Conservation (phyloP, 1,284 basidiomycete species). For the Austroboletus olivaceoglutinosus region DNA sequence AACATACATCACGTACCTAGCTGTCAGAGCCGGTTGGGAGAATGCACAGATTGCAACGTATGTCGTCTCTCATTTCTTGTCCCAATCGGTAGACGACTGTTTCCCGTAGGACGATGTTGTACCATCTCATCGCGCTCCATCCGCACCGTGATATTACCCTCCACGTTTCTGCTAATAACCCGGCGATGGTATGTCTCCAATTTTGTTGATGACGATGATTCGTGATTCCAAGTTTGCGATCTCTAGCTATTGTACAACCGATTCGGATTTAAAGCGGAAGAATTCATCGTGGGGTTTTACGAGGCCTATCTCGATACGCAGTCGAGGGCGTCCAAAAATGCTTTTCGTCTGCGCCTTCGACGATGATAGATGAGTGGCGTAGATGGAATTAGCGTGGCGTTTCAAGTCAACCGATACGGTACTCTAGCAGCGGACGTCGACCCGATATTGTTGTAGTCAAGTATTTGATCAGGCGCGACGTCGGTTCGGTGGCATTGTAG, state of each 20-base stretch:
- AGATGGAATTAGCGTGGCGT: no score
- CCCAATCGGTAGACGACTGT: background rate
- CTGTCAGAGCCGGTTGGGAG: slow-evolving; percentile 74
- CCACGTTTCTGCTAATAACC: slow-evolving; percentile 76
- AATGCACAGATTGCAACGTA: slow-evolving; percentile 73
- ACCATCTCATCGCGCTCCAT: slow-evolving; percentile 66
- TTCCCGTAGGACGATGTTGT: slow-evolving; percentile 62
- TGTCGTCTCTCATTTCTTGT: slow-evolving; percentile 15
- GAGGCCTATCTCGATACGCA: slow-evolving; percentile 37
- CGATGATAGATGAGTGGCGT: slow-evolving; percentile 12
- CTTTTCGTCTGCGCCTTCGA: slow-evolving; percentile 59
- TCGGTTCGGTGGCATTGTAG: no score
- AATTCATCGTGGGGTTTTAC: slow-evolving; percentile 77
- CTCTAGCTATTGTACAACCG: slow-evolving; percentile 70
- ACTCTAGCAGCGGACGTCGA: no score
- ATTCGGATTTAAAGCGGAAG: slow-evolving; percentile 82
- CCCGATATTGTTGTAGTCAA: no score
- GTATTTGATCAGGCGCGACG: no score
- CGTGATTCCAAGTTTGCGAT: background rate
- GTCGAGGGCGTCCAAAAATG: slow-evolving; percentile 72
- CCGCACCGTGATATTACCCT: slow-evolving; percentile 72
- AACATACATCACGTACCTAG: slow-evolving; percentile 77
- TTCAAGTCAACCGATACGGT: no score
- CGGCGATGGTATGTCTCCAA: slow-evolving; percentile 62
- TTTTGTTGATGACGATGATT: background rate